These are phyloP conservation scores for Zelonia costaricensis DNA, from an alignment of 208 protist species.

Conservation along the genomic window DNA sequence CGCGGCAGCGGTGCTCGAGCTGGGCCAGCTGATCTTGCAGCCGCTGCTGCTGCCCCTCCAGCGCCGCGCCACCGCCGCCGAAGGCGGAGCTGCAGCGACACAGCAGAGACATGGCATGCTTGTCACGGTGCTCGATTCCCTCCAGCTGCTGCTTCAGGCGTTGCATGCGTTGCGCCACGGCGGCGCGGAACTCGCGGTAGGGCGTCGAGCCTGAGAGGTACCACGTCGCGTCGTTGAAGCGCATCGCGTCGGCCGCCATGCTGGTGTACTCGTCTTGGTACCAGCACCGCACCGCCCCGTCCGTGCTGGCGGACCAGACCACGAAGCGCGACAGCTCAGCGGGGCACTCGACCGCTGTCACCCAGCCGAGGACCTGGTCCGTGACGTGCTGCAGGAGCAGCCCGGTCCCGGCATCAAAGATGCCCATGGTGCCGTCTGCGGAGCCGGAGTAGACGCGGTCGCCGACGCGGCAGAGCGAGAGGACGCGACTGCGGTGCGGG, in stretches of 20 bases:
- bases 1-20: slow-evolving; percentile 34
- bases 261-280: slow-evolving; percentile 82
- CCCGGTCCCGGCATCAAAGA: slow-evolving; percentile 50
- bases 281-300: slow-evolving; percentile 80
- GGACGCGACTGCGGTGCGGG: slow-evolving; percentile 54
- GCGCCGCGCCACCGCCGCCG: slow-evolving; percentile 25
- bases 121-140: slow-evolving; percentile 29
- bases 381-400: slow-evolving; percentile 56
- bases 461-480: slow-evolving; percentile 61
- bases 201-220: slow-evolving; percentile 73
- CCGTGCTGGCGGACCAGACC: slow-evolving; percentile 75
- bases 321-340: slow-evolving; percentile 73
- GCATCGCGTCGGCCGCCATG: slow-evolving; percentile 59
- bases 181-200: slow-evolving; percentile 73
- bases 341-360: slow-evolving; percentile 50
- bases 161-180: slow-evolving; percentile 44
- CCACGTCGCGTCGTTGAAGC: slow-evolving; percentile 74
- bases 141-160: slow-evolving; percentile 53
- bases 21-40: slow-evolving; percentile 48
- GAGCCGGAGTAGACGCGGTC: slow-evolving; percentile 69
- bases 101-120: slow-evolving; percentile 42
- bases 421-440: slow-evolving; percentile 70
- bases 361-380: slow-evolving; percentile 52
- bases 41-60: slow-evolving; percentile 36
- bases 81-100: slow-evolving; percentile 50